Evolutionary conservation across 129 eudicot genomes (phyloP).

Genomic region (Tagetes patula): DNA sequence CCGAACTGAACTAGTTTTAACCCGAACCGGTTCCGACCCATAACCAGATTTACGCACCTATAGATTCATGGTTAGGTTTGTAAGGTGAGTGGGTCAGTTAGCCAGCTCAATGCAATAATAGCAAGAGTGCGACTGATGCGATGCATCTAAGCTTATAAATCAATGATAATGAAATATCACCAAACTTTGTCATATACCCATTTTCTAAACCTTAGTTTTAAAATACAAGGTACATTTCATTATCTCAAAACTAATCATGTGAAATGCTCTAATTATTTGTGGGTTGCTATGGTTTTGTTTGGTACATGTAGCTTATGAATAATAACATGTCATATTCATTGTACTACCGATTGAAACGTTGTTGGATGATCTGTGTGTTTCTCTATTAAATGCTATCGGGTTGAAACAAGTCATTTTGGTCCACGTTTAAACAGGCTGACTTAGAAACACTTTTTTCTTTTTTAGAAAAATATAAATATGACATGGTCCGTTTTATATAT

Average conservation of each 20-base stretch:
- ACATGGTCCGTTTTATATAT: neutral
- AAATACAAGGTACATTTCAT: constrained; percentile 24
- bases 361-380: neutral
- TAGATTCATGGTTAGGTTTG: constrained; percentile 22
- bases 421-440: neutral
- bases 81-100: constrained; percentile 30
- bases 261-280: constrained; percentile 21
- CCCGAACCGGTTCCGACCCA: too few relatives aligned
- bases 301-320: constrained; percentile 9
- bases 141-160: constrained; percentile 24
- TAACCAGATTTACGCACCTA: neutral
- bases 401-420: neutral
- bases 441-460: neutral
- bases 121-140: constrained; percentile 26
- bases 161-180: constrained; percentile 39
- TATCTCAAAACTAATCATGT: constrained; percentile 34
- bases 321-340: neutral
- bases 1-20: too few relatives aligned
- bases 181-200: constrained; percentile 36
- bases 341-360: neutral
- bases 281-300: constrained; percentile 19
- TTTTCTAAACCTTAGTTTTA: constrained; percentile 9
- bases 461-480: neutral
- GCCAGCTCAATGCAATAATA: constrained; percentile 39
- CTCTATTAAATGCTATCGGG: neutral